Conservation (phyloP, 1,284 basidiomycete species). For the Chiua sp. region DNA sequence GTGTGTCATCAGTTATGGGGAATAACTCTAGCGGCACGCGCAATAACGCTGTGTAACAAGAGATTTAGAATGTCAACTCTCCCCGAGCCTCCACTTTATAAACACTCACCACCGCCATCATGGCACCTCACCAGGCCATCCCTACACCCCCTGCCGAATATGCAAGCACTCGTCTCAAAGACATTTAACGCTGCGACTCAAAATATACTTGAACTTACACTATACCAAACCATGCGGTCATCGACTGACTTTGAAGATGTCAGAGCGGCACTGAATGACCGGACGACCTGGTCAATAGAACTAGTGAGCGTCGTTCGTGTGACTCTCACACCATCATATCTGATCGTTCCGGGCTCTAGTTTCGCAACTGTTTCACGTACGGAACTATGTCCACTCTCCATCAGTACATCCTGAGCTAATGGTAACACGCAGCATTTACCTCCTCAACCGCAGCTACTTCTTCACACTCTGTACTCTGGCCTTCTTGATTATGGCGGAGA, state of each 20-base stretch:
- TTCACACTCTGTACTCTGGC: constrained; percentile 16
- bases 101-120: background rate
- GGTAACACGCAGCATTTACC: constrained; percentile 27
- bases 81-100: background rate
- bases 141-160: background rate
- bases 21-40: too few relatives aligned
- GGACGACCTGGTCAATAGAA: constrained; percentile 31
- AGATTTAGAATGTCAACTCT: too few relatives aligned
- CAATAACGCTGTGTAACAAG: too few relatives aligned
- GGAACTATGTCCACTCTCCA: background rate
- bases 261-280: constrained; percentile 19
- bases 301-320: constrained; percentile 15
- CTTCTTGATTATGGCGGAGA: constrained; percentile 27
- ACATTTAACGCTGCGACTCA: background rate
- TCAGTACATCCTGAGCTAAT: constrained; percentile 3
- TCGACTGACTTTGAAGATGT: constrained; percentile 28
- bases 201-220: constrained; percentile 13
- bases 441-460: constrained; percentile 13
- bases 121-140: background rate
- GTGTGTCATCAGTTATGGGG: too few relatives aligned
- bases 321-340: background rate
- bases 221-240: constrained; percentile 21
- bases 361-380: constrained; percentile 30
- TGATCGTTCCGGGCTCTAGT: constrained; percentile 19
- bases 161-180: constrained; percentile 7